Base-by-base conservation (phyloP, 1,139 yeast genomes). In the Williopsis jadinii region DNA sequence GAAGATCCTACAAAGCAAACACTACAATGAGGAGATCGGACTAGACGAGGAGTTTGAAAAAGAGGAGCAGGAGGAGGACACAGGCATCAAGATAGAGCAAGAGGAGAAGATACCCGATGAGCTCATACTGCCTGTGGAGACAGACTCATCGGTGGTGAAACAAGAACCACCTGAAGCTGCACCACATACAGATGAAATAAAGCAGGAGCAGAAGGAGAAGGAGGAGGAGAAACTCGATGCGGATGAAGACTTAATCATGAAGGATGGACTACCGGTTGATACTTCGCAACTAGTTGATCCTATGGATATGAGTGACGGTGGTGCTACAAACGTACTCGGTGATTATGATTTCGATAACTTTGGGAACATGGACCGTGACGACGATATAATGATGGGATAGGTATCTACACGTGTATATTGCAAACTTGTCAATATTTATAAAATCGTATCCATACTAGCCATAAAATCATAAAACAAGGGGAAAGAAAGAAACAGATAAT, bases 301-400 rank as follows among this genome's bases (percentile, higher is more conserved):
- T 3, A 38, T 42, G 19, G 51, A 41, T 10, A 30, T 42, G 24
- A 6, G 24, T 19, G 24, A 19, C 9, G 27, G 32, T 26, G 46
- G 43, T n/a, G 24, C 45, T n/a, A 38, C 45, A 11, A 38, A 38
- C 30, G 38, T 39, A 11, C 40, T 49, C n/a, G 50, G 50, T n/a
- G 51, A 47, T 28, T 39, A 47, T 14, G 49, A 48, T 37, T 49
- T 49, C 35, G 50, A 43, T 29, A 43, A 43, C 38, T 47, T 49
- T 40, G 52, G 47, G 11, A 12, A 39, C 28, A 40, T 43, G 37
- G 45, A 39, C 15, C 46, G 40, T 19, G 41, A 43, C 15, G 46
- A 42, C 28, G 42, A 48, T 32, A 45, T 48, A 11, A 48, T 45
- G 46, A 39, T 41, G 38, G 30, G 28, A 11, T 34, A 28, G 27